Base-by-base conservation (phyloP, 1,139 yeast genomes). In the Sugiyamaella xylanicola region DNA sequence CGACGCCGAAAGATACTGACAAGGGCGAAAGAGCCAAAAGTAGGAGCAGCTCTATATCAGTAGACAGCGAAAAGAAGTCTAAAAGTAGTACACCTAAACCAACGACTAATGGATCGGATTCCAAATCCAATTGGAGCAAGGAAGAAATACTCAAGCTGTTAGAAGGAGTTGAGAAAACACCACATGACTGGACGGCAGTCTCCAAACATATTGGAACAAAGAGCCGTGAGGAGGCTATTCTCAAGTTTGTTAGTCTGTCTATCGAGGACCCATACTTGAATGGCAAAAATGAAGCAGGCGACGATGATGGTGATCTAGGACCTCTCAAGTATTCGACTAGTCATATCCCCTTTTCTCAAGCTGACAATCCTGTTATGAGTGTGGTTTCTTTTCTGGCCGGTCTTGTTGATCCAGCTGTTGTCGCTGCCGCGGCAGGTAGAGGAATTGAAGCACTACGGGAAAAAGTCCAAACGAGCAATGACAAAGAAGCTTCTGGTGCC, bases 281-380 rank as follows among this genome's bases (percentile, higher is more conserved):
- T n/a, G 63, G 55, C 21, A 43, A 39, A 27, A 21, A 19, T 44
- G 8, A 46, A 19, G 21, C 39, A 17, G 54, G 29, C 17, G 41
- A 22, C 11, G 47, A 45, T n/a, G 45, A 37, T 36, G 76, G 76
- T 16, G 74, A 77, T 37, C 68, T 84, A 25, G 92, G 92, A 0
- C 86, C 96, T n/a, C 77, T 92, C 63, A 87, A 86, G 67, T 91
- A 81, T 71, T 86, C 93, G 2, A 85, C 95, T 2, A 40, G 57
- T 67, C 72, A 72, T 53, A 78, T 92, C 56, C 97, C 98, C 5
- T 85, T 89, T 48, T 84, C 90, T 51, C 82, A 90, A 44, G 83
- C 86, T 25, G 98, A 93, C 65, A 93, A 93, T 69, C 99, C 99
- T 1, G 92, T 93, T 2, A 80, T 93, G 75, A 86, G 95, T 37